Evolutionary conservation across 257 asterid species (phyloP), one percentile per base, ranked within the genome.

Genomic region (Echites panduratus): DNA sequence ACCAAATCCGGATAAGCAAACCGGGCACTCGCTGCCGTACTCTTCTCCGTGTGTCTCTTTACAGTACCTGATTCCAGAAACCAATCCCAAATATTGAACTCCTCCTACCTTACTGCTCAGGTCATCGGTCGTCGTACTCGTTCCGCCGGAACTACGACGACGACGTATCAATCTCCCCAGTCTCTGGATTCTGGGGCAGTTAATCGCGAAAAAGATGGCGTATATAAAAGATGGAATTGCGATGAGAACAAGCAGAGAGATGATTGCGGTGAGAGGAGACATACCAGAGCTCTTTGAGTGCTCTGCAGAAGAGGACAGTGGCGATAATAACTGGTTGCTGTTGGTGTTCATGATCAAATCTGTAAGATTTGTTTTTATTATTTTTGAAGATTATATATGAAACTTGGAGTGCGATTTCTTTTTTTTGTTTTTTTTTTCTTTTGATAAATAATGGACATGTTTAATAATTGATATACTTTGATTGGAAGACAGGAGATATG

Each of bases 1-100:
- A 0, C 45, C 73, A 27, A 87, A 86, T 77, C 47, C 86, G 75
- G 94, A 83, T 19, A 89, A 75, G 76, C 96, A 89, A 50, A 89
- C 90, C 69, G 90, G 85, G 66, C 96, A 89, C 84, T 82, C 85
- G 22, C 68, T 40, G 9, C 78, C 85, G 64, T 68, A 43, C 73
- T 73, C 81, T 4, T 76, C 78, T 20, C 44, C 68, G n/a, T 64
- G 54, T 24, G 74, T 76, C 66, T 77, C 75, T 22, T 80, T 84
- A 27, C 47, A 66, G 70, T 74, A 85, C 81, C 69, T 85, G 0
- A 82, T 58, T 6, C 66, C 83, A 24, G 70, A 76, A 40, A 24
- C 62, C 47, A 53, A 4, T 20, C 82, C 90, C n/a, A 50, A 0
- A 9, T 48, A 43, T 0, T n/a, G n/a, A n/a, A n/a, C n/a, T n/a